Percentiles rank a stretch among this genome's conserved stretches.
Evolutionary conservation across 371 early-diverging fungal species (phyloP).

Genomic region (Haplosporangium sp.): DNA sequence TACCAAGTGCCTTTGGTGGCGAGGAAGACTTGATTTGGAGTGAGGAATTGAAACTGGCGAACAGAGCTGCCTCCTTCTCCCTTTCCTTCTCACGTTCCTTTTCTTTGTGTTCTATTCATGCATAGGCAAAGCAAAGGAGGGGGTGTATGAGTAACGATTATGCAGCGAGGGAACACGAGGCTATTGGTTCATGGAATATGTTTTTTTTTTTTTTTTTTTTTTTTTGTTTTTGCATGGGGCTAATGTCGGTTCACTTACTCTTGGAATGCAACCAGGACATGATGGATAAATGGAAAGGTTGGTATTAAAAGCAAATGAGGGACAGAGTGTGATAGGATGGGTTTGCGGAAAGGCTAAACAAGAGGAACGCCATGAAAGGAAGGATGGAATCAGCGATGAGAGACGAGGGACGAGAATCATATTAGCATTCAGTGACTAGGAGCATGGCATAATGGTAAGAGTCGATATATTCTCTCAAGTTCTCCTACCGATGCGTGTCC

Average conservation of each 20-base stretch:
- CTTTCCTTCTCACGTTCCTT: slow-evolving; percentile 41
- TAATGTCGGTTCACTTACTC: slow-evolving; percentile 27
- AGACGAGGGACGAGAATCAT: not conserved
- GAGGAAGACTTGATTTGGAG: slow-evolving; percentile 33
- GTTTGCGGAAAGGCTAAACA: not conserved
- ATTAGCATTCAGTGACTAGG: too few species aligned
- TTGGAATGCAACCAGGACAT: slow-evolving; percentile 55
- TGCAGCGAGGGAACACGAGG: not conserved
- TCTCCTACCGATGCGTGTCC: too few species aligned
- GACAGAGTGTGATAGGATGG: not conserved
- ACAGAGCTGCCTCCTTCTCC: slow-evolving; percentile 41
- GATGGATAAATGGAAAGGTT: slow-evolving; percentile 1
- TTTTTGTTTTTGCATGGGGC: too few species aligned
- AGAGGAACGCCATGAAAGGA: slow-evolving; percentile 3
- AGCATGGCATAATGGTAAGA: too few species aligned
- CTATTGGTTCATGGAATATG: not conserved
- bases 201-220: too few species aligned
- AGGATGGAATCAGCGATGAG: slow-evolving; percentile 2
- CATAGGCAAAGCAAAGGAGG: not conserved
- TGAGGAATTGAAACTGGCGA: slow-evolving; percentile 30
- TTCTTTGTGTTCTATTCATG: slow-evolving; percentile 35
- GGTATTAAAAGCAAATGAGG: not conserved
- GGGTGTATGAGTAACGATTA: not conserved
- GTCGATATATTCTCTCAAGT: too few species aligned
- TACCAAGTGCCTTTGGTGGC: not conserved